Conservation (phyloP, 2,329 filamentous ascomycete genomes). For the Pleomassaria siparia region DNA sequence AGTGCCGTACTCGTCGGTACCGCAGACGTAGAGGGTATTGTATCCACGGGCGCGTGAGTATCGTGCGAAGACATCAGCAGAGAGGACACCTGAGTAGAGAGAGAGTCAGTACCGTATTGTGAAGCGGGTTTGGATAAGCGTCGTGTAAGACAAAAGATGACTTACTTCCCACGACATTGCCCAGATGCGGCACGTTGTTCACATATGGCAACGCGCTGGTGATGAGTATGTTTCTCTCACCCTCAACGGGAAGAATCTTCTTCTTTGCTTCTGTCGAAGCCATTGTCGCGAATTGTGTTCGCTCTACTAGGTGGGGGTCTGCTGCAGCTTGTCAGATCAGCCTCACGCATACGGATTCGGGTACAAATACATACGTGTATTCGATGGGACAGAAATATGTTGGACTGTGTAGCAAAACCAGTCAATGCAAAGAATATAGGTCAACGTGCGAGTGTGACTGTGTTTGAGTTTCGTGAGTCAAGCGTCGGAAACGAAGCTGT, state of each 20-base stretch:
- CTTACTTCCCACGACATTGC: constrained; percentile 38
- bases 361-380: not conserved
- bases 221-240: constrained; percentile 83
- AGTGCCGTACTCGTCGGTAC: constrained; percentile 92
- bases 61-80: constrained; percentile 75
- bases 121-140: not conserved
- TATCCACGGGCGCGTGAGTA: constrained; percentile 79
- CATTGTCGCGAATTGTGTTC: not conserved
- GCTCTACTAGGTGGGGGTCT: not conserved
- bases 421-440: not conserved
- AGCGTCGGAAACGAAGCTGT: constrained; percentile 1
- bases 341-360: not conserved
- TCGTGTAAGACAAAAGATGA: not conserved
- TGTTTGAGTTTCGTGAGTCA: constrained; percentile 1
- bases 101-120: constrained; percentile 55
- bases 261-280: constrained; percentile 16
- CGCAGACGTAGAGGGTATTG: constrained; percentile 83
- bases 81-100: constrained; percentile 65
- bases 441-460: not conserved
- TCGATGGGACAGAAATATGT: not conserved
- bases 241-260: constrained; percentile 51
- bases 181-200: constrained; percentile 58
- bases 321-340: not conserved
- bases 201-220: constrained; percentile 91
- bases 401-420: not conserved